Evolutionary conservation across 768 basidiomycete species (phyloP).

Genomic region (Nidula microcarpa): DNA sequence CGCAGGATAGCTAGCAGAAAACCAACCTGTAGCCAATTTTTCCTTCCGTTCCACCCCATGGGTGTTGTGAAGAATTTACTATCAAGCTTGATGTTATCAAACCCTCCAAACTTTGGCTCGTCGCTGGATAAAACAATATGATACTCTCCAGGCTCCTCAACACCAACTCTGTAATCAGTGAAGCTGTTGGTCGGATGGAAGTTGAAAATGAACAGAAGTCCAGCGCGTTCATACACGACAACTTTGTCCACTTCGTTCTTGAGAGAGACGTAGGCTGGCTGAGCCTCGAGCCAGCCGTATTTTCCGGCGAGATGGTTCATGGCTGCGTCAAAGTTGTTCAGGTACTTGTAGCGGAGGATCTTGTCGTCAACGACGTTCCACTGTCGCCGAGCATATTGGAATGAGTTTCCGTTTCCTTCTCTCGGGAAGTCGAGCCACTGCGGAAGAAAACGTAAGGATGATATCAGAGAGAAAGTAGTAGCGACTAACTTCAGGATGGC

Average conservation of each 20-base stretch:
- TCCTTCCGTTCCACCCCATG: conserved; percentile 89
- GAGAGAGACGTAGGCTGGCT: conserved; percentile 89
- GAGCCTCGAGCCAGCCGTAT: conserved; percentile 80
- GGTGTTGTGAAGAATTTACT: conserved; percentile 76
- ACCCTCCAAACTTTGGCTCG: conserved; percentile 87
- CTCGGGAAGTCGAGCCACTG: conserved; percentile 99
- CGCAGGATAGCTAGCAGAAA: neutral
- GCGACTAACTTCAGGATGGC: conserved; percentile 82
- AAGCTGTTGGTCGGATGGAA: conserved; percentile 92
- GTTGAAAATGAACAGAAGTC: conserved; percentile 95
- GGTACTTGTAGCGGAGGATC: conserved; percentile 85
- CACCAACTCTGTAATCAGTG: conserved; percentile 91
- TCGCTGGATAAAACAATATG: conserved; percentile 78
- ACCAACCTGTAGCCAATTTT: conserved; percentile 82
- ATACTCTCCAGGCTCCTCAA: conserved; percentile 85
- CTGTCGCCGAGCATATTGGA: conserved; percentile 95
- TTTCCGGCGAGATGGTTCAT: conserved; percentile 87
- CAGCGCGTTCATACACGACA: conserved; percentile 90
- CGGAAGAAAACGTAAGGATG: conserved; percentile 2
- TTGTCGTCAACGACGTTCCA: conserved; percentile 92
- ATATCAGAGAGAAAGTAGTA: neutral
- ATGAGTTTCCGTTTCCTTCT: conserved; percentile 92
- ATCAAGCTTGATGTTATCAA: conserved; percentile 68
- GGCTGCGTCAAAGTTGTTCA: conserved; percentile 89
- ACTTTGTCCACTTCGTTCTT: conserved; percentile 94